Evolutionary conservation across 1,284 basidiomycete species (phyloP).

Genomic region (Cutaneotrichosporon cutaneum): DNA sequence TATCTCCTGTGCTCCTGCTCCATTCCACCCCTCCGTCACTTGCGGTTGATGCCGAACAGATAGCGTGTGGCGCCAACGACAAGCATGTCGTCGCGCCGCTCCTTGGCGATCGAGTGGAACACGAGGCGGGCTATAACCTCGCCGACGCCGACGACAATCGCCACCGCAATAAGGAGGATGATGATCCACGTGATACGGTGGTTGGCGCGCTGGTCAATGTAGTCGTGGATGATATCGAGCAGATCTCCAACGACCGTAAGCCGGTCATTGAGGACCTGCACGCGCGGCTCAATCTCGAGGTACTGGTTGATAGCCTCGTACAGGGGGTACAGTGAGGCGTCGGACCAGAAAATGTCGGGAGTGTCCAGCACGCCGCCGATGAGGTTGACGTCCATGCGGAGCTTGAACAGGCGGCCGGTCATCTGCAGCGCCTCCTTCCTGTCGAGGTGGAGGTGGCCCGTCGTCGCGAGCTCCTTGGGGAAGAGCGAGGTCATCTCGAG

Average conservation of each 20-base stretch:
- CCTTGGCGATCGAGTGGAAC: conserved; percentile 52
- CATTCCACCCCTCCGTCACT: neutral
- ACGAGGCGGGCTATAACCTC: conserved; percentile 79
- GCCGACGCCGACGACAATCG: conserved; percentile 67
- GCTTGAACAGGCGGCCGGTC: conserved; percentile 82
- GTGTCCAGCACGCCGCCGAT: conserved; percentile 93
- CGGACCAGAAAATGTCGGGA: conserved; percentile 92
- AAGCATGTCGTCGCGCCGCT: neutral
- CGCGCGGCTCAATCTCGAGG: conserved; percentile 83
- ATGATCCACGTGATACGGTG: conserved; percentile 93
- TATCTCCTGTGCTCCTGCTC: neutral
- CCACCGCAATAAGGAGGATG: conserved; percentile 89
- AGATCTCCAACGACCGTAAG: conserved; percentile 83
- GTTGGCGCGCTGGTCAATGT: conserved; percentile 87
- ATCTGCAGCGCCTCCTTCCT: conserved; percentile 81
- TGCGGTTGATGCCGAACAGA: conserved; percentile 2
- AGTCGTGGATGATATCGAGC: conserved; percentile 88
- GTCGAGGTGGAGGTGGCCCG: conserved; percentile 73
- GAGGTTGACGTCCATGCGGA: conserved; percentile 85
- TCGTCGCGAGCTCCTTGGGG: conserved; percentile 76
- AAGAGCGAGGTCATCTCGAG: conserved; percentile 78
- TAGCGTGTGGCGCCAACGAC: neutral
- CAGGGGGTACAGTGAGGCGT: conserved; percentile 80
- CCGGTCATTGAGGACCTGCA: conserved; percentile 85
- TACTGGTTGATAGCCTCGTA: conserved; percentile 95